Conservation (phyloP, 176 grass and related monocot species). For the Cenchrus fungigraminus region DNA sequence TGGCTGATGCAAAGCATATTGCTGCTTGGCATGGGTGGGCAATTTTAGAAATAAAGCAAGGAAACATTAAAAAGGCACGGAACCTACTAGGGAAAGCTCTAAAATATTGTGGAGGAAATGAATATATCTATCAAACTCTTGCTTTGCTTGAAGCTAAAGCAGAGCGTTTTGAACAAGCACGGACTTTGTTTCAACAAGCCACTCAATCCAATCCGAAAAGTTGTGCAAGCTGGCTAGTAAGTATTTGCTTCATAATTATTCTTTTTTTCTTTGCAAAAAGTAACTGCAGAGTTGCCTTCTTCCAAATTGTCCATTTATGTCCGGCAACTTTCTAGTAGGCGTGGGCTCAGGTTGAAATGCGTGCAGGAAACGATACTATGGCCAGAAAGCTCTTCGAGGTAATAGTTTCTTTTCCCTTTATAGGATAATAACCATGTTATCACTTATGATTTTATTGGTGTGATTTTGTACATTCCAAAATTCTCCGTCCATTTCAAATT, state of each 20-base stretch:
- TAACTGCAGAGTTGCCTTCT: background rate
- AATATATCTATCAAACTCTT: conserved; percentile 99
- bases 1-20: conserved; percentile 85
- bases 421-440: conserved; percentile 38
- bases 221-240: conserved; percentile 99
- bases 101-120: conserved; percentile 90
- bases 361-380: conserved; percentile 70
- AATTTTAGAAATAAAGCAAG: conserved; percentile 94
- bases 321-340: conserved; percentile 64
- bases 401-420: conserved; percentile 49
- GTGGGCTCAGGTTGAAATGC: conserved; percentile 97
- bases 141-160: conserved; percentile 94
- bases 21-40: conserved; percentile 99
- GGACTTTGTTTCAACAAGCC: conserved; percentile 83
- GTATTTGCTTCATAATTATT: conserved; percentile 50
- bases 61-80: conserved; percentile 90
- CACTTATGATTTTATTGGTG: conserved; percentile 13
- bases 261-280: conserved; percentile 23
- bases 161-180: conserved; percentile 79
- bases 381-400: conserved; percentile 98
- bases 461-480: conserved; percentile 23
- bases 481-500: too few species aligned
- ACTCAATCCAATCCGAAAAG: conserved; percentile 92
- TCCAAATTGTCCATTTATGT: conserved; percentile 47
- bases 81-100: conserved; percentile 91